phyloP scores from a whole-genome alignment of 495 filamentous ascomycete genomes.

The Cairneyella variabilis region DNA sequence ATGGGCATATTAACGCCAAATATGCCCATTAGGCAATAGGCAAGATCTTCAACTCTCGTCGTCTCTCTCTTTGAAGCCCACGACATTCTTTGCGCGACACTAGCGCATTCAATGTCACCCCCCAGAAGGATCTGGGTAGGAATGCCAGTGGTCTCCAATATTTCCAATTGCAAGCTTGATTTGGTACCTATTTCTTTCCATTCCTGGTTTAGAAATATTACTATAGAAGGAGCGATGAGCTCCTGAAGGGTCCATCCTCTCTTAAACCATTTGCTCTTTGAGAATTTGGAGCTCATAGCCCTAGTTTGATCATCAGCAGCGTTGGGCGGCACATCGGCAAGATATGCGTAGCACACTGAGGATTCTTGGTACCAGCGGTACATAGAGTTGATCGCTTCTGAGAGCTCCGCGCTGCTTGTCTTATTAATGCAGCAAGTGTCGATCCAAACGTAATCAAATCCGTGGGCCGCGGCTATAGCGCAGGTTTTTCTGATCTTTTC shows the following conservation, averaged over 20 bases:
- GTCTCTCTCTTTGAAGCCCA: neutral
- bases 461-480: conserved; percentile 1
- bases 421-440: conserved; percentile 37
- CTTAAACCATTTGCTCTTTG: conserved; percentile 30
- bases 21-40: conserved; percentile 1
- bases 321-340: conserved; percentile 30
- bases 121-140: neutral
- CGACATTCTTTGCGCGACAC: no score
- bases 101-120: neutral
- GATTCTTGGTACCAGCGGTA: conserved; percentile 33
- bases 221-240: conserved; percentile 9
- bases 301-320: neutral
- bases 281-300: neutral
- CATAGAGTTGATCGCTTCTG: no score
- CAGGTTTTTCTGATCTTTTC: conserved; percentile 4
- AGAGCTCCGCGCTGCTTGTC: no score
- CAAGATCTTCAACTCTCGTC: neutral
- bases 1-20: conserved; percentile 1
- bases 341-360: conserved; percentile 32
- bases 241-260: conserved; percentile 42
- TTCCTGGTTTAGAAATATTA: neutral
- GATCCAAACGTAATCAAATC: conserved; percentile 33
- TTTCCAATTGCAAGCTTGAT: neutral
- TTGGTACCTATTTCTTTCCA: neutral
- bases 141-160: neutral